phyloP scores from a whole-genome alignment of 805 yeast genomes.

The Nakazawaea ishiwadae region DNA sequence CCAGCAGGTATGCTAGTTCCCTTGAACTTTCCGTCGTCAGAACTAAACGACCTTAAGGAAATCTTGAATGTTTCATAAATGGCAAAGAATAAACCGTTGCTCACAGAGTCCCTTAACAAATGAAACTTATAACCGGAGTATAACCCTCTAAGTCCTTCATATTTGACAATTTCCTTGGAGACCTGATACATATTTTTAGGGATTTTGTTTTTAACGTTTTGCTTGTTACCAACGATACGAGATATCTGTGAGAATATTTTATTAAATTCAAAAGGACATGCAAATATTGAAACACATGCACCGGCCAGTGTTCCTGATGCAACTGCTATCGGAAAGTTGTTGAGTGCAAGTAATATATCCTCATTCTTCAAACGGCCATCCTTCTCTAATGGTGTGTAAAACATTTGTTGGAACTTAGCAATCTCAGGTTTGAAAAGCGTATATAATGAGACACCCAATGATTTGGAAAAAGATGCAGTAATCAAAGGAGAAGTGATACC shows the following conservation, averaged over 20 bases:
- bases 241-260: slow-evolving; percentile 76
- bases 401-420: slow-evolving; percentile 17
- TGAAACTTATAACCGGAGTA: slow-evolving; percentile 75
- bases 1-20: slow-evolving; percentile 25
- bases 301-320: slow-evolving; percentile 68
- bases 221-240: slow-evolving; percentile 33
- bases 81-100: slow-evolving; percentile 70
- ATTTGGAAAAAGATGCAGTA: slow-evolving; percentile 59
- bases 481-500: slow-evolving; percentile 74
- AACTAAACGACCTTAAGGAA: slow-evolving; percentile 28
- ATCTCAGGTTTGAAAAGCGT: slow-evolving; percentile 46
- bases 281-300: slow-evolving; percentile 52
- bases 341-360: slow-evolving; percentile 15
- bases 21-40: slow-evolving; percentile 10
- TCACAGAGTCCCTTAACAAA: slow-evolving; percentile 60
- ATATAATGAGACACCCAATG: slow-evolving; percentile 62
- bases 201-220: slow-evolving; percentile 15
- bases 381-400: slow-evolving; percentile 15
- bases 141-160: slow-evolving; percentile 59
- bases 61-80: slow-evolving; percentile 71
- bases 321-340: slow-evolving; percentile 42
- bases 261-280: slow-evolving; percentile 84
- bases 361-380: background rate
- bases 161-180: slow-evolving; percentile 47
- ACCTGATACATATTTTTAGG: slow-evolving; percentile 34